These are phyloP conservation scores for Taphrina pruni DNA, from an alignment of 1,139 yeast genomes.

Conservation along the genomic window DNA sequence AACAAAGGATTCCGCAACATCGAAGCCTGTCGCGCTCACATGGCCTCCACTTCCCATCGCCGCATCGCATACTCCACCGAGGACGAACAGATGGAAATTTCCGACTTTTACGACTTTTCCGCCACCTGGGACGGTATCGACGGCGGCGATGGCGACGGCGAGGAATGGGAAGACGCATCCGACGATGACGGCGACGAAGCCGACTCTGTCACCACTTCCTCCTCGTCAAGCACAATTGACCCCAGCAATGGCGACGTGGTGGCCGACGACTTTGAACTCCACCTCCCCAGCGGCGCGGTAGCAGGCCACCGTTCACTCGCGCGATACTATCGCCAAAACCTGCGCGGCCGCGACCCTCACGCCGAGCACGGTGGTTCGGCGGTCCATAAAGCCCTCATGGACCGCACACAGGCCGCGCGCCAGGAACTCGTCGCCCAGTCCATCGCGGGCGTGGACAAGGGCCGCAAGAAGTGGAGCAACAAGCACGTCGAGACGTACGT, in stretches of 20 bases:
- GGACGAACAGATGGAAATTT: conserved; percentile 77
- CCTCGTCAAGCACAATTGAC: conserved; percentile 43
- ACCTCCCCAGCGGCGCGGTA: conserved; percentile 77
- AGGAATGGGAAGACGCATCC: conserved; percentile 56
- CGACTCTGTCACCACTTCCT: conserved; percentile 49
- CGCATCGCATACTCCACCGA: conserved; percentile 85
- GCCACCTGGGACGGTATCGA: conserved; percentile 59
- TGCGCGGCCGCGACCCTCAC: conserved; percentile 66
- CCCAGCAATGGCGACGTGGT: conserved; percentile 51
- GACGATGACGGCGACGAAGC: conserved; percentile 57
- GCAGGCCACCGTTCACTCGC: conserved; percentile 90
- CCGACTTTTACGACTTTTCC: conserved; percentile 85
- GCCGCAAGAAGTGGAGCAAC: conserved; percentile 38
- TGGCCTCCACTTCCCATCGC: conserved; percentile 84
- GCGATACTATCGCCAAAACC: conserved; percentile 82
- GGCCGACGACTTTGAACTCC: conserved; percentile 73
- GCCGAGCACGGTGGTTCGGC: conserved; percentile 70
- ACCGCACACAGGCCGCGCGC: conserved; percentile 74
- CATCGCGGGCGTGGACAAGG: conserved; percentile 41
- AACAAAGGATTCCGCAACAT: conserved; percentile 79
- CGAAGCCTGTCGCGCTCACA: conserved; percentile 90
- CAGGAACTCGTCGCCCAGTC: conserved; percentile 57
- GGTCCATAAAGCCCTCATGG: conserved; percentile 83
- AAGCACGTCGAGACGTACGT: conserved; percentile 49
- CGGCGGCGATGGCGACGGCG: conserved; percentile 56